These are phyloP conservation scores for Ilyonectria destructans DNA, from an alignment of 2,329 filamentous ascomycete species.

Conservation along the genomic window DNA sequence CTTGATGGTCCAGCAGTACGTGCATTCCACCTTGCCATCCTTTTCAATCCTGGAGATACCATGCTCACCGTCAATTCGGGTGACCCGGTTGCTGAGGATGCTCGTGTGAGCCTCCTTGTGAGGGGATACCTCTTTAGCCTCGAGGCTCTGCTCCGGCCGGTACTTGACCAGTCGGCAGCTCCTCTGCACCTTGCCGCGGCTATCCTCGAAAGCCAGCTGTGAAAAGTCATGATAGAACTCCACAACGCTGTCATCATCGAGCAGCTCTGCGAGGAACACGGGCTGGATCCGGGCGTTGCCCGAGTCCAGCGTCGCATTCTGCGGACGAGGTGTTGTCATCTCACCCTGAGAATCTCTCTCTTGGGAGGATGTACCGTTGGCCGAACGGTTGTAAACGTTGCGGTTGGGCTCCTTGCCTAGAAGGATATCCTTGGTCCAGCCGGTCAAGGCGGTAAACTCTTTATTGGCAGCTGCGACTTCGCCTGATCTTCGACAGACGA, in stretches of 20 bases:
- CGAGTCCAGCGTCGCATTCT: constrained; percentile 60
- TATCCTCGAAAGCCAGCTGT: constrained; percentile 92
- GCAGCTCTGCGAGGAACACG: constrained; percentile 91
- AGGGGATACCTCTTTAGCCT: constrained; percentile 58
- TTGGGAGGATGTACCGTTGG: constrained; percentile 56
- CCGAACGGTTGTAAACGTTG: constrained; percentile 72
- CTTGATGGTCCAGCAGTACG: constrained; percentile 97
- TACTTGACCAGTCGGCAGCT: constrained; percentile 93
- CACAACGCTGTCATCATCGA: constrained; percentile 94
- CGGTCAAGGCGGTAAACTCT: constrained; percentile 95
- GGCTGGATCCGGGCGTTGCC: constrained; percentile 75
- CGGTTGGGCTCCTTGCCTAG: constrained; percentile 90
- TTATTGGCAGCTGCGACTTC: constrained; percentile 97
- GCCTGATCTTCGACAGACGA: constrained; percentile 92
- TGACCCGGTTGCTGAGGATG: constrained; percentile 73
- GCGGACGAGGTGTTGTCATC: constrained; percentile 68
- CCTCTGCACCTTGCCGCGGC: constrained; percentile 86
- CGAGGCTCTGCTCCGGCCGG: constrained; percentile 77
- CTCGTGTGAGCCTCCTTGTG: constrained; percentile 62
- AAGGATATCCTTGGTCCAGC: constrained; percentile 92
- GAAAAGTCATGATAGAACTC: constrained; percentile 98
- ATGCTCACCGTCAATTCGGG: constrained; percentile 79
- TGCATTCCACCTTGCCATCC: constrained; percentile 94
- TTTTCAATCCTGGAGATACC: constrained; percentile 87
- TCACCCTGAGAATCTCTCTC: constrained; percentile 53